These are phyloP conservation scores for Eutrema heterophyllum DNA, from an alignment of 345 rosid genomes.

Conservation along the genomic window DNA sequence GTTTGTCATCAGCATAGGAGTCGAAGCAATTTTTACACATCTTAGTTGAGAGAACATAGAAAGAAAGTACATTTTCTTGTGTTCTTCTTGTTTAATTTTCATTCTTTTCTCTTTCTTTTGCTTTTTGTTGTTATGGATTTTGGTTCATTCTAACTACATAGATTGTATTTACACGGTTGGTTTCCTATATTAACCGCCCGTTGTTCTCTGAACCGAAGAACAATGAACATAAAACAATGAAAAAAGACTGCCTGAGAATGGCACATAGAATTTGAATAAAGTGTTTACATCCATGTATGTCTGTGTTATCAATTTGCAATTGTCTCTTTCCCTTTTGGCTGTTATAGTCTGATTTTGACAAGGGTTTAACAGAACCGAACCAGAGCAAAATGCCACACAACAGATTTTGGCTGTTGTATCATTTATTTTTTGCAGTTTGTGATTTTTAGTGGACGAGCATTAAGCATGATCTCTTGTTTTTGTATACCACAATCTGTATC, in stretches of 20 bases:
- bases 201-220: constrained; percentile 18
- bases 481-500: neutral
- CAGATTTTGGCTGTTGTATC: neutral
- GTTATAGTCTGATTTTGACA: neutral
- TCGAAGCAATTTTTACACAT: neutral
- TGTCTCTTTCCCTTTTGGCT: neutral
- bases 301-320: neutral
- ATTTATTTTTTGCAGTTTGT: neutral
- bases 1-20: constrained; percentile 27
- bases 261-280: constrained; percentile 21
- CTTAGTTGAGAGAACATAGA: constrained; percentile 29
- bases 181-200: too few species aligned
- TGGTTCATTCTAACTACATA: constrained; percentile 28
- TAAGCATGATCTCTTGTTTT: neutral
- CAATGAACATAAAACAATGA: constrained; percentile 19
- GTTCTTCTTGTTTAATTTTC: constrained; percentile 25
- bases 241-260: constrained; percentile 8
- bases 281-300: constrained; percentile 11
- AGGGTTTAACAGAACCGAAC: neutral
- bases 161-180: constrained; percentile 30
- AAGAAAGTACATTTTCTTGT: constrained; percentile 26
- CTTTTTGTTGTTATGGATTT: constrained; percentile 8
- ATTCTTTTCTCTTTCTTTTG: constrained; percentile 8
- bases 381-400: neutral
- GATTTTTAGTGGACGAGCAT: neutral